These are phyloP conservation scores for Hysterium pulicare DNA, from an alignment of 2,329 filamentous ascomycete species.

Conservation along the genomic window DNA sequence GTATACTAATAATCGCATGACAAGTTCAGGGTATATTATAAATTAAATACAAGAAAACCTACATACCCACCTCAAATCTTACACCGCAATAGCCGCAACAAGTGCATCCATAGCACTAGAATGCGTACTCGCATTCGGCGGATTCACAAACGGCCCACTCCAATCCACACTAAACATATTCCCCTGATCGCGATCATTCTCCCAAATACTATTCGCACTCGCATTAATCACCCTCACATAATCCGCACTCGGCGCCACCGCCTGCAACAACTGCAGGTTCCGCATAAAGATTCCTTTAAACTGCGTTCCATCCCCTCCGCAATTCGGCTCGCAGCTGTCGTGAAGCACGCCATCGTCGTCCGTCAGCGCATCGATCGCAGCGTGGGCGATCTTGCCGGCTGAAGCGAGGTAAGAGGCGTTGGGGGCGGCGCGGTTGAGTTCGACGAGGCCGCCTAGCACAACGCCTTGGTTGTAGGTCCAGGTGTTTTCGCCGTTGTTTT, in stretches of 20 bases:
- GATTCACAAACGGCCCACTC: constrained; percentile 55
- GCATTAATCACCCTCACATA: constrained; percentile 55
- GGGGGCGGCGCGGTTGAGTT: constrained; percentile 46
- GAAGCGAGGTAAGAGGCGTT: constrained; percentile 30
- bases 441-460: constrained; percentile 56
- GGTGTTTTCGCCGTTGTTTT: constrained; percentile 47
- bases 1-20: no score
- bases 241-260: constrained; percentile 46
- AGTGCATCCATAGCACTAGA: constrained; percentile 64
- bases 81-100: constrained; percentile 52
- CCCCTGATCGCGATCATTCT: constrained; percentile 50
- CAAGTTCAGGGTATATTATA: no score
- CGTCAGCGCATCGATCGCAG: constrained; percentile 34
- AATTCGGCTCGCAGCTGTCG: constrained; percentile 39
- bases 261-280: constrained; percentile 59
- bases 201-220: constrained; percentile 67
- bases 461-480: constrained; percentile 63
- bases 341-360: constrained; percentile 39
- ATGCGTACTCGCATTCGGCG: constrained; percentile 58
- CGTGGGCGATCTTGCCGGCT: constrained; percentile 39
- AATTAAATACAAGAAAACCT: no score
- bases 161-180: constrained; percentile 61
- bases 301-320: constrained; percentile 50
- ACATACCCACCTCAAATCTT: constrained; percentile 5
- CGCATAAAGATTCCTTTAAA: constrained; percentile 72